Evolutionary conservation across 1,284 basidiomycete genomes (phyloP), one percentile per base, ranked within the genome.

Genomic region (Macrocystidia cucumis): DNA sequence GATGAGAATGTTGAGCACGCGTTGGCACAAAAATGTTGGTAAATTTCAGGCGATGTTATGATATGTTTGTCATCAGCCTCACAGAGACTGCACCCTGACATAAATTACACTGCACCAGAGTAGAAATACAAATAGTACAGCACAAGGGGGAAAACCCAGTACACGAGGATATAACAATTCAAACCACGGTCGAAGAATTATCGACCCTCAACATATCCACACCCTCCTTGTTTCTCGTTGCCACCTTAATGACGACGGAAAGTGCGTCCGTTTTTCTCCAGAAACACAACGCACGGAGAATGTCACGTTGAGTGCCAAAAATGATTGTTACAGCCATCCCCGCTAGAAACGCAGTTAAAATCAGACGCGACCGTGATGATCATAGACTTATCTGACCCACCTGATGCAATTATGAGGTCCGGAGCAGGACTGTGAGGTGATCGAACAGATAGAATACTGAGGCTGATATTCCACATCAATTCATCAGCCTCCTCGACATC

Each of bases 271-370:
- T 16, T 7, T 7, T 7, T 16, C 41, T 48, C 63, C 63, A 65
- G 45, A 65, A 66, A 42, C 54, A 59, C 12, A 65, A 32, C 0
- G 48, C 62, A n/a, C 49, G 47, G 7, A 67, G 35, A 33, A 69
- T 62, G 43, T 68, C 65, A 35, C 41, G 48, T 43, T 68, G 67
- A 0, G 67, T 65, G 2, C 58, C 67, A 44, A 72, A 72, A 28
- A 69, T 60, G 23, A 67, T 24, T 9, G 69, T 49, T 9, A 66
- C 49, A 18, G 62, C 55, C 4, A 54, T 64, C 8, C 65, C 55
- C 40, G 64, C 69, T 69, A 27, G 13, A 35, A 27, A 12, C n/a
- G n/a, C n/a, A 12, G 27, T 11, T 5, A 21, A 2, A 16, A 19
- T 18, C 2, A 26, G 17, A 12, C 28, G 29, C 12, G 12, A 27